Evolutionary conservation across 345 rosid species (phyloP).

Genomic region (Salix viminalis): DNA sequence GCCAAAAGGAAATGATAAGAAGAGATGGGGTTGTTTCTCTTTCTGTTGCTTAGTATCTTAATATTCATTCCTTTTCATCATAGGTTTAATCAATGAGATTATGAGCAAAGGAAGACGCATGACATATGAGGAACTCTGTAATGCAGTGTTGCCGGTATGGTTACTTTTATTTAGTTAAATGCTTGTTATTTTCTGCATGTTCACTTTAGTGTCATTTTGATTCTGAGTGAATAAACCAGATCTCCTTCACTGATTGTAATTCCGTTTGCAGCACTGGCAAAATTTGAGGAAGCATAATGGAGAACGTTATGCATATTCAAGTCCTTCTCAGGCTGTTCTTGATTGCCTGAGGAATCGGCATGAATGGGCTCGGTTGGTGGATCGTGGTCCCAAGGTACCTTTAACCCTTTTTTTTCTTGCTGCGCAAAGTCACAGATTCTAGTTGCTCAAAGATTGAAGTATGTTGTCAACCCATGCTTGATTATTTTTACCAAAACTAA

Average conservation of each 20-base stretch:
- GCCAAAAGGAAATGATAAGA: background rate
- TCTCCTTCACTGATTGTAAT: conserved; percentile 5
- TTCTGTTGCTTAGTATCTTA: background rate
- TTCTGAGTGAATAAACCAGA: background rate
- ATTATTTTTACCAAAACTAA: background rate
- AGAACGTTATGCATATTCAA: conserved; percentile 94
- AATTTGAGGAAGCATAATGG: conserved; percentile 98
- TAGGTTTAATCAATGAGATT: conserved; percentile 81
- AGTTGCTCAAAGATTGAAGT: background rate
- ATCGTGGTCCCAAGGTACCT: conserved; percentile 97
- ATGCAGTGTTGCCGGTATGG: conserved; percentile 87
- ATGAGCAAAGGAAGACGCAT: conserved; percentile 92
- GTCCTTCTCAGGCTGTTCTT: conserved; percentile 97
- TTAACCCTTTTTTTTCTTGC: background rate
- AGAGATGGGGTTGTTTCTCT: background rate
- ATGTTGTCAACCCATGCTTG: background rate
- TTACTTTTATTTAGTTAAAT: conserved; percentile 2
- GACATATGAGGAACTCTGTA: conserved; percentile 92
- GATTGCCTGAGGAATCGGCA: conserved; percentile 95
- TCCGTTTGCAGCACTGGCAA: conserved; percentile 83
- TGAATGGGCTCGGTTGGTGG: conserved; percentile 95
- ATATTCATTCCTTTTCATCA: background rate
- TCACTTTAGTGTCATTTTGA: background rate
- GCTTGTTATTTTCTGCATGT: conserved; percentile 11
- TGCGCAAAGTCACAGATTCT: background rate